These are phyloP conservation scores for Pseudohyphozyma bogoriensis DNA, from an alignment of 768 basidiomycete species.

Conservation along the genomic window DNA sequence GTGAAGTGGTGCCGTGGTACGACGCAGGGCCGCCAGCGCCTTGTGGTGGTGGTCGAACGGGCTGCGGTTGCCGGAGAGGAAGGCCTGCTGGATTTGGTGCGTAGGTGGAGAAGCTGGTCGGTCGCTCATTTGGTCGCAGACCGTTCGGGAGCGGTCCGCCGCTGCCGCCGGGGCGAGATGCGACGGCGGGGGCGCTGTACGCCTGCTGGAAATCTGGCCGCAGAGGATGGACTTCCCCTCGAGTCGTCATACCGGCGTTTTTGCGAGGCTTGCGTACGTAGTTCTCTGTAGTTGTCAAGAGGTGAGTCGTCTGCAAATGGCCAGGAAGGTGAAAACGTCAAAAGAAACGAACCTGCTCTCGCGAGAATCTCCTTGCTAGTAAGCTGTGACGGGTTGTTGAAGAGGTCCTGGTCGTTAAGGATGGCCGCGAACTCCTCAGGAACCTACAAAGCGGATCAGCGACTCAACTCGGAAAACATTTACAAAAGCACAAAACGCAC, in stretches of 20 bases:
- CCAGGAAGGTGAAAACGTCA: background rate
- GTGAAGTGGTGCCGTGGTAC: too few relatives aligned
- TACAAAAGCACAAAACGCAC: conserved; percentile 34
- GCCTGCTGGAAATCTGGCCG: conserved; percentile 1
- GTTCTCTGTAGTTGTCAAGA: background rate
- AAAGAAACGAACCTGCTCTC: background rate
- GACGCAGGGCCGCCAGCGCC: too few relatives aligned
- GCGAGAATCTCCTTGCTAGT: conserved; percentile 81
- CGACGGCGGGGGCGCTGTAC: background rate
- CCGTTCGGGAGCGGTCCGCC: background rate
- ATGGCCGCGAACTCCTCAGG: conserved; percentile 80
- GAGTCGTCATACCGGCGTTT: background rate
- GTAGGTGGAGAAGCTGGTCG: conserved; percentile 1
- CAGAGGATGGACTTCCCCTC: conserved; percentile 1
- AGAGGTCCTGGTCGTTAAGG: conserved; percentile 84
- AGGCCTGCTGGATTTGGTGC: background rate
- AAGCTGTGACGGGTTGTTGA: conserved; percentile 73
- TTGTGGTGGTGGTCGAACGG: too few relatives aligned
- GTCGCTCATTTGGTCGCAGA: background rate
- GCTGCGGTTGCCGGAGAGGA: background rate
- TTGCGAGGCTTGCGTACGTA: background rate
- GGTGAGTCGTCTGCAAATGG: background rate
- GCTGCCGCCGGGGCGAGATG: background rate
- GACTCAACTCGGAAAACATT: too few relatives aligned
- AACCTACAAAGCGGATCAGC: conserved; percentile 36